Evolutionary conservation across 257 asterid genomes (phyloP), one percentile per base, ranked within the genome.

Genomic region (Thymus quinquecostatus): DNA sequence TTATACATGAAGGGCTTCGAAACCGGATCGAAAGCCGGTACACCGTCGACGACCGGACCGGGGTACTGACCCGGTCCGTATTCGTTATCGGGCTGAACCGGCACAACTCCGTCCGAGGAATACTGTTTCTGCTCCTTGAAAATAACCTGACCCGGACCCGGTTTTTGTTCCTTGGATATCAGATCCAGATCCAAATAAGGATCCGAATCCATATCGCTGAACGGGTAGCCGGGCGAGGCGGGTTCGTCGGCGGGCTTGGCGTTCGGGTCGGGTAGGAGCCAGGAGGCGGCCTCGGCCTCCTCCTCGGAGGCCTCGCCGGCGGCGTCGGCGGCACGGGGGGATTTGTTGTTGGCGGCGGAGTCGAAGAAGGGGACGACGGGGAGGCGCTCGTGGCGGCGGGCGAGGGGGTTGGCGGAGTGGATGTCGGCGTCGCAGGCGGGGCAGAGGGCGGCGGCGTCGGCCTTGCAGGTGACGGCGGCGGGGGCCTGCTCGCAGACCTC

Each of bases 51-150:
- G 6, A 87, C 87, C 30, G 83, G 86, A 9, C 88, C 95, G n/a
- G 73, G 85, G 10, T 81, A 79, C 64, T 76, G 92, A 63, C 78
- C 80, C 74, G 79, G 77, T 44, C 77, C 83, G 53, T 28, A 75
- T 10, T 79, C 91, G 27, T 69, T 80, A 66, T 81, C 81, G 32
- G 63, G 67, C 67, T 84, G 87, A 4, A 77, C 96, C 6, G 98
- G 98, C 36, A 93, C 98, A 2, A 91, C 97, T 8, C 98, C 94
- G 8, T 93, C 97, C 0, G 91, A 58, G 33, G 74, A 70, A 9
- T 70, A 74, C 63, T 78, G 82, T 28, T 84, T 80, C 48, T 75
- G 70, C 55, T 74, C 73, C 14, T 38, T 34, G 30, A 51, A 66
- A n/a, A 41, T 69, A 12, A 2, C 40, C 29, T 21, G 49, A 11